Conservation (phyloP, 805 yeast species). For the Diddensiella caesifluorescens region DNA sequence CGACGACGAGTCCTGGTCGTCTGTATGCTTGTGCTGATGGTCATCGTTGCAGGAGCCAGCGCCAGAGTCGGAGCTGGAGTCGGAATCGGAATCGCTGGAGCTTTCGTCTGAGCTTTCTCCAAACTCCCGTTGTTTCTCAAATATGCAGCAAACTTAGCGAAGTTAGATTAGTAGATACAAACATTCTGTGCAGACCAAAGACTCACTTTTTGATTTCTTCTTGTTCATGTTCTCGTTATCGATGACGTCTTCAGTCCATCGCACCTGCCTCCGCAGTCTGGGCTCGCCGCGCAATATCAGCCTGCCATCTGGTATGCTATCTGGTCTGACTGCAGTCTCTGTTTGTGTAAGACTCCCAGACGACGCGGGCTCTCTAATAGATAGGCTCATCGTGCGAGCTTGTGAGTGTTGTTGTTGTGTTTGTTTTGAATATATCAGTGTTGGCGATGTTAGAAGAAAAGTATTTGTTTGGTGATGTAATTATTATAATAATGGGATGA, state of each 20-base stretch:
- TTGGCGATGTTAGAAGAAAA: background rate
- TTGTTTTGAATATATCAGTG: background rate
- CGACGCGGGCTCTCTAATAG: background rate
- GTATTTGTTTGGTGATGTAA: background rate
- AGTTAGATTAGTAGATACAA: background rate
- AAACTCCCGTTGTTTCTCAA: conserved; percentile 35
- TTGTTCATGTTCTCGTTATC: conserved; percentile 87
- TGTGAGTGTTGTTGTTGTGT: background rate
- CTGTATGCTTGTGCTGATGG: conserved; percentile 18
- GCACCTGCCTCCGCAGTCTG: conserved; percentile 46
- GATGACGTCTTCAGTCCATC: conserved; percentile 80
- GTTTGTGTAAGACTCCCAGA: background rate
- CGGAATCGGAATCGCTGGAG: conserved; percentile 37
- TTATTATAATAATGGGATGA: background rate
- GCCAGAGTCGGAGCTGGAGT: conserved; percentile 32
- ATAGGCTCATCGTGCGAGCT: background rate
- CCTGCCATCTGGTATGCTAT: conserved; percentile 1
- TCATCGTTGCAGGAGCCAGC: conserved; percentile 28
- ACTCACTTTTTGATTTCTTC: conserved; percentile 69
- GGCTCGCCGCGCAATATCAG: conserved; percentile 11
- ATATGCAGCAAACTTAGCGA: conserved; percentile 59
- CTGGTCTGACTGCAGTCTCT: background rate
- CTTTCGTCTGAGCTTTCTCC: conserved; percentile 33
- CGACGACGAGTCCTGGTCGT: conserved; percentile 12
- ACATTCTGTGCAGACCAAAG: background rate